Evolutionary conservation across 371 early-diverging fungal species (phyloP).

Genomic region (Modicella reniformis): DNA sequence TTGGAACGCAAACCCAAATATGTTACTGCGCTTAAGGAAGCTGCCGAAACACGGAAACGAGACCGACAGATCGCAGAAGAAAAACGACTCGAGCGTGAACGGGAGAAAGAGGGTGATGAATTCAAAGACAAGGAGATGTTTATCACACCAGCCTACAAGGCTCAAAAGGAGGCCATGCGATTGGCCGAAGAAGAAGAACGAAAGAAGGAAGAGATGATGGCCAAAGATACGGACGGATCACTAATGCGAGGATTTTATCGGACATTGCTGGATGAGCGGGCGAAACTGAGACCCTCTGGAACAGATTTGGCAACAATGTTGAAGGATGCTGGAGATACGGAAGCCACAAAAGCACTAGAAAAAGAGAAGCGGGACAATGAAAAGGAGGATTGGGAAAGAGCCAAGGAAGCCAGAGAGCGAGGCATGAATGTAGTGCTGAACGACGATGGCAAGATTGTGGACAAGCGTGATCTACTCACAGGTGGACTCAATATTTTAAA

Average conservation of each 20-base stretch:
- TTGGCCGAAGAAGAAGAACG: conserved; percentile 86
- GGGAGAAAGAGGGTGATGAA: conserved; percentile 74
- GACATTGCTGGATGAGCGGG: conserved; percentile 57
- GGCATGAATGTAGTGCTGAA: conserved; percentile 69
- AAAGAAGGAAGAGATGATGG: conserved; percentile 63
- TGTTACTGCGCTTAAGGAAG: conserved; percentile 76
- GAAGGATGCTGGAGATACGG: neutral
- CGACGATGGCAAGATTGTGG: conserved; percentile 82
- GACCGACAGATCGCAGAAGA: conserved; percentile 87
- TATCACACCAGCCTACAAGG: conserved; percentile 86
- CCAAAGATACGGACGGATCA: conserved; percentile 57
- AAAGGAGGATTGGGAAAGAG: conserved; percentile 43
- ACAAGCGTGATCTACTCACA: conserved; percentile 78
- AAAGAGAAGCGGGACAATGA: conserved; percentile 52
- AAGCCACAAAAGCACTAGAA: conserved; percentile 54
- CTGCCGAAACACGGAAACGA: conserved; percentile 83
- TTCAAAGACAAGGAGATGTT: conserved; percentile 87
- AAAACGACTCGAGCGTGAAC: conserved; percentile 80
- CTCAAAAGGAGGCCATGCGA: conserved; percentile 81
- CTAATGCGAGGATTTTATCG: conserved; percentile 67
- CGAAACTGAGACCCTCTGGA: conserved; percentile 37
- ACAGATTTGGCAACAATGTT: neutral
- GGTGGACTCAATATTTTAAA: conserved; percentile 80
- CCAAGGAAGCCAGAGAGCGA: conserved; percentile 54
- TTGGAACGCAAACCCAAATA: conserved; percentile 74